Conservation (phyloP, 2,329 filamentous ascomycete genomes). For the Herpotrichia juniperi region DNA sequence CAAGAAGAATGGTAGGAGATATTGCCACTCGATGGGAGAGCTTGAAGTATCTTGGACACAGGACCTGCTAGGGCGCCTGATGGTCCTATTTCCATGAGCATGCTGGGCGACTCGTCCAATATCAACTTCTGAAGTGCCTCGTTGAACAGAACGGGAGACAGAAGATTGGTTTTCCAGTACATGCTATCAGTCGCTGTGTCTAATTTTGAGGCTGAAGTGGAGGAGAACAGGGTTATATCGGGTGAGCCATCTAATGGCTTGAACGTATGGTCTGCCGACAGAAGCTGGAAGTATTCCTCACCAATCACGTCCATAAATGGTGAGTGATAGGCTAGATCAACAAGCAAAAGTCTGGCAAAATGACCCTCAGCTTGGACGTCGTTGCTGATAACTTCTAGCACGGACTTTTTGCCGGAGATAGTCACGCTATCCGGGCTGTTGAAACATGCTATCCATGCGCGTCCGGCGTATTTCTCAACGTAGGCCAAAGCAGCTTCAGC, state of each 20-base stretch:
- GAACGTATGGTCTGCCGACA: slow-evolving; percentile 1
- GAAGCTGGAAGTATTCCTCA: slow-evolving; percentile 2
- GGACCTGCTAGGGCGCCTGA: slow-evolving; percentile 9
- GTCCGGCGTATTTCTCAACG: background rate
- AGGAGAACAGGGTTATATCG: slow-evolving; percentile 9
- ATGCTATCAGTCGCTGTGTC: slow-evolving; percentile 7
- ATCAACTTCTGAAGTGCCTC: slow-evolving; percentile 16
- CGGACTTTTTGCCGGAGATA: slow-evolving; percentile 17
- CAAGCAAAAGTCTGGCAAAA: slow-evolving; percentile 49
- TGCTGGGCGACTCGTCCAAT: background rate
- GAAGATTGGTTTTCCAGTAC: slow-evolving; percentile 25
- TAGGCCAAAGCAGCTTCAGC: slow-evolving; percentile 1
- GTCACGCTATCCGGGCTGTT: slow-evolving; percentile 3
- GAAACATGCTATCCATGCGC: slow-evolving; percentile 2
- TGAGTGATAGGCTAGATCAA: slow-evolving; percentile 53
- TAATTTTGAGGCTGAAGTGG: slow-evolving; percentile 7
- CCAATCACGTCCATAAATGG: slow-evolving; percentile 44
- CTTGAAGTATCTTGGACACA: background rate
- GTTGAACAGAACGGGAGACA: slow-evolving; percentile 17
- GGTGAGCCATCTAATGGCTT: background rate
- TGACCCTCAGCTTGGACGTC: slow-evolving; percentile 39
- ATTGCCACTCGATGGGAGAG: slow-evolving; percentile 1
- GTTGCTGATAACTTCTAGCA: slow-evolving; percentile 38
- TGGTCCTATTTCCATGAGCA: slow-evolving; percentile 12
- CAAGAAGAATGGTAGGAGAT: slow-evolving; percentile 13